Conservation (phyloP, 2,329 filamentous ascomycete species). For the Penicillium sp. region DNA sequence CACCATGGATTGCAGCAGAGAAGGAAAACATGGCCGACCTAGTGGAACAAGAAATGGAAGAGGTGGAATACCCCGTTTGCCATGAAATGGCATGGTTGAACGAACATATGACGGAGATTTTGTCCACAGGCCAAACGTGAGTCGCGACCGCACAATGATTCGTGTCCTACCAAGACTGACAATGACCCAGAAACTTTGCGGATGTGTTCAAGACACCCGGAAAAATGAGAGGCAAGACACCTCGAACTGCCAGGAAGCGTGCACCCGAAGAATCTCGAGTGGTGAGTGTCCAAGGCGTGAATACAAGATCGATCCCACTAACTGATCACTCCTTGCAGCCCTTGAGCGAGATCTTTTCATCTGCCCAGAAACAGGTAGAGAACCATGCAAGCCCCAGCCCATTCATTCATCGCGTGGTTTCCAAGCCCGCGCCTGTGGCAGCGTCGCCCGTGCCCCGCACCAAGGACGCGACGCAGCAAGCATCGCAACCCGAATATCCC, state of each 20-base stretch:
- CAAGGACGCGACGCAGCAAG: conserved; percentile 20
- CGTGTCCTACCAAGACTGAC: conserved; percentile 29
- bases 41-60: conserved; percentile 79
- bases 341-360: conserved; percentile 51
- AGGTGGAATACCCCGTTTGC: conserved; percentile 86
- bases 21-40: conserved; percentile 75
- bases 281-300: conserved; percentile 36
- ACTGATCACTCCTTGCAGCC: conserved; percentile 37
- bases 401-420: conserved; percentile 37
- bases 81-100: conserved; percentile 99
- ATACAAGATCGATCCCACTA: conserved; percentile 4
- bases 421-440: conserved; percentile 27
- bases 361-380: conserved; percentile 40
- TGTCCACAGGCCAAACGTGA: conserved; percentile 83
- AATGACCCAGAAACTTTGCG: conserved; percentile 71
- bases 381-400: conserved; percentile 37
- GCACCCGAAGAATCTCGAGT: conserved; percentile 46
- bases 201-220: conserved; percentile 82
- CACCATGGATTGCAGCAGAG: conserved; percentile 84
- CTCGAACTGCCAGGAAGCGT: conserved; percentile 48
- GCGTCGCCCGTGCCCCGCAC: conserved; percentile 19
- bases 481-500: conserved; percentile 30
- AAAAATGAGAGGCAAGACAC: conserved; percentile 52
- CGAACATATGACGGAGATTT: conserved; percentile 96
- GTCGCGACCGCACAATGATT: conserved; percentile 38